Evolutionary conservation across 495 filamentous ascomycete genomes (phyloP).

Genomic region (Delitschia confertaspora): DNA sequence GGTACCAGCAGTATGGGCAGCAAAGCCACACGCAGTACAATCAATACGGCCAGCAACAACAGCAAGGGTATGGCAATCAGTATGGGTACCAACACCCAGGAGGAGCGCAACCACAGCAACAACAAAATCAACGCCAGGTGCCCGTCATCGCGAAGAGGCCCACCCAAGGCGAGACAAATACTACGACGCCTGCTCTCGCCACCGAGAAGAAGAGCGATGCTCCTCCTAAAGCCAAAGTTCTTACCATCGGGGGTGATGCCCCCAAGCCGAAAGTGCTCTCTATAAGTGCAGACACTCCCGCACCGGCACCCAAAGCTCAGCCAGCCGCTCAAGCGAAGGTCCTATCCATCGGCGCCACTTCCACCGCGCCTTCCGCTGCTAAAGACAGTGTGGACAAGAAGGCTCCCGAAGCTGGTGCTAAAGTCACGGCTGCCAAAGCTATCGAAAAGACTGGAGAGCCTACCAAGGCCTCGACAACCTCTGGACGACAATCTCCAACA

Average conservation of each 20-base stretch:
- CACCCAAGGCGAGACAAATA: conserved; percentile 30
- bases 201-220: conserved; percentile 42
- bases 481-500: conserved; percentile 65
- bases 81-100: conserved; percentile 38
- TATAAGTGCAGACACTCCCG: conserved; percentile 46
- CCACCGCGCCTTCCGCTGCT: conserved; percentile 35
- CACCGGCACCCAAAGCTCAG: conserved; percentile 45
- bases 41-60: conserved; percentile 32
- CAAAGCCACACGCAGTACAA: conserved; percentile 31
- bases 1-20: conserved; percentile 40
- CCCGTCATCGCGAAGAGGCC: conserved; percentile 61
- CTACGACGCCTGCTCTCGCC: conserved; percentile 34
- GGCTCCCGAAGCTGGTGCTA: conserved; percentile 51
- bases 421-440: conserved; percentile 70
- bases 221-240: conserved; percentile 59
- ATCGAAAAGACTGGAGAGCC: conserved; percentile 67
- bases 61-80: conserved; percentile 37
- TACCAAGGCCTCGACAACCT: conserved; percentile 40
- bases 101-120: too few species aligned
- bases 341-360: conserved; percentile 19
- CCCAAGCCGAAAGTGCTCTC: conserved; percentile 60
- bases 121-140: conserved; percentile 41
- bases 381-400: conserved; percentile 45
- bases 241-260: conserved; percentile 36
- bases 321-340: conserved; percentile 32